A percentile compares a stretch with the other conserved stretches of the same genome.
These are phyloP conservation scores for Backusella circina DNA, from an alignment of 192 early-diverging fungal genomes.

Conservation along the genomic window DNA sequence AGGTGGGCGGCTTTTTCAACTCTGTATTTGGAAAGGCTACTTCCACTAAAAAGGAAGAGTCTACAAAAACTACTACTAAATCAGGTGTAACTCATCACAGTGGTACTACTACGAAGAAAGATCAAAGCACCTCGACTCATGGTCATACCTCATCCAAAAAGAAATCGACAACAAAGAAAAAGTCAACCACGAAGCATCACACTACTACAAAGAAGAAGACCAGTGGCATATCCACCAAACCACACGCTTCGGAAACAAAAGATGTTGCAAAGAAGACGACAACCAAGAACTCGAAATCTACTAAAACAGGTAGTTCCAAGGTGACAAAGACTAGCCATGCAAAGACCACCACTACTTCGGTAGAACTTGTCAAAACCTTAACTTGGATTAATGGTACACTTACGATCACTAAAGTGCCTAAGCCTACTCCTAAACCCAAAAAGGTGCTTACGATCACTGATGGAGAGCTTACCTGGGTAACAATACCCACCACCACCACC, in stretches of 20 bases:
- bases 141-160: not conserved
- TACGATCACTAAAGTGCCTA: not conserved
- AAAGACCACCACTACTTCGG: not conserved
- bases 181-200: not conserved
- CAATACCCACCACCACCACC: not conserved
- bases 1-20: not conserved
- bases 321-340: not conserved
- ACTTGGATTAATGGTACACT: not conserved
- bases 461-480: not conserved
- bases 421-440: not conserved
- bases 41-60: not conserved
- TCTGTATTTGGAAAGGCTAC: not conserved
- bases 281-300: not conserved
- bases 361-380: constrained; percentile 2
- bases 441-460: not conserved
- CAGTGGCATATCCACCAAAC: not conserved
- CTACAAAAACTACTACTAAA: not conserved
- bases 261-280: not conserved
- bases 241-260: not conserved
- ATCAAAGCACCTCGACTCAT: not conserved
- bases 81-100: not conserved
- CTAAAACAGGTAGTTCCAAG: not conserved
- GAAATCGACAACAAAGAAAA: not conserved
- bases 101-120: not conserved
- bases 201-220: not conserved